A percentile compares a stretch with the other conserved stretches of the same genome.
Evolutionary conservation across 2,329 filamentous ascomycete genomes (phyloP).

Genomic region (Cytospora paraplurivora): DNA sequence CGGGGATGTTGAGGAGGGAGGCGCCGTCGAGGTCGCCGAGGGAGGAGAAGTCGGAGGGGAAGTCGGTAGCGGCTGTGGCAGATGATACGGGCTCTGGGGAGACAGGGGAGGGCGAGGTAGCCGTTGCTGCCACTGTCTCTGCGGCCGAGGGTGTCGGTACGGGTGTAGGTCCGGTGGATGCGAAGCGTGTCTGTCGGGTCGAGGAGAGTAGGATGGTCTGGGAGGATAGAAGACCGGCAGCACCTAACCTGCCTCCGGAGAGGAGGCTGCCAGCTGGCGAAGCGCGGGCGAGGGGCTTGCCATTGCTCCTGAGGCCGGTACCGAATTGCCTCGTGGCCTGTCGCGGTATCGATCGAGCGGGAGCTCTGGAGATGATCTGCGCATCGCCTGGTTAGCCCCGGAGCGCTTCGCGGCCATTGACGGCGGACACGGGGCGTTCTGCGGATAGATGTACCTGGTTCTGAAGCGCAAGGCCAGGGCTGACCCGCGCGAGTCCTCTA

Average conservation of each 20-base stretch:
- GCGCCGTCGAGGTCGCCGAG: slow-evolving; percentile 40
- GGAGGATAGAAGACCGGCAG: slow-evolving; percentile 28
- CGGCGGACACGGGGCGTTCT: background rate
- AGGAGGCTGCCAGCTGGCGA: slow-evolving; percentile 11
- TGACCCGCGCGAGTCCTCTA: slow-evolving; percentile 52
- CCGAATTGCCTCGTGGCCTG: slow-evolving; percentile 34
- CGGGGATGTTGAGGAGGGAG: slow-evolving; percentile 63
- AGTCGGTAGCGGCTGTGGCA: slow-evolving; percentile 19
- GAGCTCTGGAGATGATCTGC: slow-evolving; percentile 25
- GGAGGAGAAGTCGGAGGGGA: slow-evolving; percentile 36
- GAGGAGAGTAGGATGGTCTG: slow-evolving; percentile 29
- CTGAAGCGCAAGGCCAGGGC: slow-evolving; percentile 46
- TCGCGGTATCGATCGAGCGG: slow-evolving; percentile 26
- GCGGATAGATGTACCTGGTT: slow-evolving; percentile 37
- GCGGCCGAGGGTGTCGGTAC: slow-evolving; percentile 22
- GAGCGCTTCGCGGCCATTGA: background rate
- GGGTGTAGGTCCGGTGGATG: slow-evolving; percentile 33
- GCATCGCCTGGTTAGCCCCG: slow-evolving; percentile 6
- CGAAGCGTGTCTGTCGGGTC: slow-evolving; percentile 33
- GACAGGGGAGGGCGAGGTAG: slow-evolving; percentile 32
- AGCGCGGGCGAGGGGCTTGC: slow-evolving; percentile 10
- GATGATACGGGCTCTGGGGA: slow-evolving; percentile 29
- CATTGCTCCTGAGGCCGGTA: slow-evolving; percentile 34
- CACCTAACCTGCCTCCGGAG: slow-evolving; percentile 30
- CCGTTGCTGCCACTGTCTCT: slow-evolving; percentile 24